A percentile compares a stretch with the other conserved stretches of the same genome.
These are phyloP conservation scores for Cystobasidium tubakii DNA, from an alignment of 768 basidiomycete genomes.

Conservation along the genomic window DNA sequence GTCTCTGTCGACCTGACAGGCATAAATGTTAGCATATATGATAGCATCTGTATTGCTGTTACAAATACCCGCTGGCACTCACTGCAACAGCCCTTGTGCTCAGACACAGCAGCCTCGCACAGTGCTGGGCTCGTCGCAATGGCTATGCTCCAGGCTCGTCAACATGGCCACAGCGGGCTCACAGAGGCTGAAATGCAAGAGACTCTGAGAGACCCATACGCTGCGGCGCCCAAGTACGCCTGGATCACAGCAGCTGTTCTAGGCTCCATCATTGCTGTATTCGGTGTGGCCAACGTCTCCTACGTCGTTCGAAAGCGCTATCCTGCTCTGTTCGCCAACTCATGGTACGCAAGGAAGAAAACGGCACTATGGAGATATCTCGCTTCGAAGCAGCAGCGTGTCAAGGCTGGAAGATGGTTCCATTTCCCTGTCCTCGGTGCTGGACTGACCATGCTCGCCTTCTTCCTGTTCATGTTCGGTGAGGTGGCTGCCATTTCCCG, in stretches of 20 bases:
- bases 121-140: too few relatives aligned
- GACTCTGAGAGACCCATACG: conserved; percentile 40
- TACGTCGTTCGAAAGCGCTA: neutral
- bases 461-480: conserved; percentile 35
- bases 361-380: conserved; percentile 18
- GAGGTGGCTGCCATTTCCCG: neutral
- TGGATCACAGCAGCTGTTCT: conserved; percentile 37
- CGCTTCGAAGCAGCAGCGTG: neutral
- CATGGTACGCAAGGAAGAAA: conserved; percentile 1
- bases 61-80: too few relatives aligned
- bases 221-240: conserved; percentile 38
- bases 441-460: conserved; percentile 26
- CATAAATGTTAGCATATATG: too few relatives aligned
- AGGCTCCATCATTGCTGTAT: conserved; percentile 36
- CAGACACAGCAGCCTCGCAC: too few relatives aligned
- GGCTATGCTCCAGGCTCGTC: neutral
- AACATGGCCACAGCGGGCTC: neutral
- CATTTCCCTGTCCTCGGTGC: conserved; percentile 24
- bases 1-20: too few relatives aligned
- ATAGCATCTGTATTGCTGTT: too few relatives aligned
- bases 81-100: too few relatives aligned
- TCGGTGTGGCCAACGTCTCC: conserved; percentile 34
- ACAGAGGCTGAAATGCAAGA: conserved; percentile 39
- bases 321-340: neutral
- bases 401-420: conserved; percentile 8